Conservation (phyloP, 352 stramenopile species). For the Phytophthora tubulina region DNA sequence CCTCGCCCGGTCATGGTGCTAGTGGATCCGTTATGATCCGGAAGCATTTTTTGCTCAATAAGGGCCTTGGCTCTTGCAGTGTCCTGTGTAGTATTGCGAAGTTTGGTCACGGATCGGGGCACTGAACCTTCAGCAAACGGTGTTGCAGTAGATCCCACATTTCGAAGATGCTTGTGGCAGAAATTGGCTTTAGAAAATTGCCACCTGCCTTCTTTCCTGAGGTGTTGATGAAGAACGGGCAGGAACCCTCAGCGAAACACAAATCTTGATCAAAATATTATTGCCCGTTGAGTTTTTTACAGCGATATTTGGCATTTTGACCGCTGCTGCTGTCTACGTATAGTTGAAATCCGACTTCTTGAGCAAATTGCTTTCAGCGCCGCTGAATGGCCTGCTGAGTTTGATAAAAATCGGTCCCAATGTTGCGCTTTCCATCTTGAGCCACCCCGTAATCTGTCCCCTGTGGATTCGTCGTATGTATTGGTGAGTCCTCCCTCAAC, state of each 20-base stretch:
- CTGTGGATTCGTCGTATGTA: background rate
- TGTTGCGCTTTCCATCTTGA: background rate
- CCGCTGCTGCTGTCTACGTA: background rate
- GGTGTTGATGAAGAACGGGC: conserved; percentile 20
- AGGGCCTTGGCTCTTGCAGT: background rate
- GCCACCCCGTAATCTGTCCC: background rate
- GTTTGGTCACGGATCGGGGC: background rate
- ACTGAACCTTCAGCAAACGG: conserved; percentile 8
- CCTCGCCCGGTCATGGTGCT: background rate
- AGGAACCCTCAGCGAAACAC: background rate
- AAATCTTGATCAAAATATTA: conserved; percentile 14
- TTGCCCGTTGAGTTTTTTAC: conserved; percentile 20
- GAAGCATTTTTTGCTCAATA: conserved; percentile 9
- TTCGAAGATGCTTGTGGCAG: conserved; percentile 23
- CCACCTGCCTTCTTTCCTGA: background rate
- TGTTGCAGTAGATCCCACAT: conserved; percentile 11
- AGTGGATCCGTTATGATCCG: conserved; percentile 2
- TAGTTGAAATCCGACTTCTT: background rate
- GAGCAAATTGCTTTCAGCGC: background rate
- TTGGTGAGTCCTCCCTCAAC: background rate
- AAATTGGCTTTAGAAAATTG: conserved; percentile 25
- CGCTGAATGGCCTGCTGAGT: background rate
- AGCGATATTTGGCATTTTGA: conserved; percentile 1
- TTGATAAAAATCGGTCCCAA: background rate
- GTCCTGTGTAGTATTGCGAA: conserved; percentile 8